Percentiles rank a stretch among this genome's conserved stretches.
Conservation (phyloP, 352 stramenopile species). For the Globisporangium abappressorium region DNA sequence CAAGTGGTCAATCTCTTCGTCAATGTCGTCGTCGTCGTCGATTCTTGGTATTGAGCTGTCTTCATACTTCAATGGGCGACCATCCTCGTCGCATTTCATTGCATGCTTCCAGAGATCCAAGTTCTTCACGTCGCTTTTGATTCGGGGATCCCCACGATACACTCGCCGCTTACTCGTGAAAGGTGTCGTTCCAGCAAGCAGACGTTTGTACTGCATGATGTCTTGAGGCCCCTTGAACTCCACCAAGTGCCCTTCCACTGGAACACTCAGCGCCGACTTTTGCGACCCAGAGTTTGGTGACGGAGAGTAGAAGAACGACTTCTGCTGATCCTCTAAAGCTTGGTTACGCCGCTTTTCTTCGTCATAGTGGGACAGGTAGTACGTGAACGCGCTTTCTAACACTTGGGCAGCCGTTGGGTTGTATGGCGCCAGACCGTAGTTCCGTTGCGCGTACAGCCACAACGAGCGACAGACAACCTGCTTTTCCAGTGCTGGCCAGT, state of each 20-base stretch:
- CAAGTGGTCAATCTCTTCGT: slow-evolving; percentile 80
- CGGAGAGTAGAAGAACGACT: slow-evolving; percentile 45
- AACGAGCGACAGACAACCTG: slow-evolving; percentile 63
- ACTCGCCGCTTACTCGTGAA: slow-evolving; percentile 81
- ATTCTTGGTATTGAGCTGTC: slow-evolving; percentile 18
- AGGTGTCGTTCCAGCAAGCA: slow-evolving; percentile 69
- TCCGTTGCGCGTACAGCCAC: slow-evolving; percentile 83
- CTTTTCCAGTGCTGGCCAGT: slow-evolving; percentile 71
- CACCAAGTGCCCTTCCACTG: slow-evolving; percentile 75
- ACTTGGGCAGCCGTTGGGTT: slow-evolving; percentile 41
- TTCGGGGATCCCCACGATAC: slow-evolving; percentile 73
- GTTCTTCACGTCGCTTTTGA: slow-evolving; percentile 47
- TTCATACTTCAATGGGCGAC: background rate
- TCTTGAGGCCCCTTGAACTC: slow-evolving; percentile 77
- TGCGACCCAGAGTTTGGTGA: slow-evolving; percentile 19
- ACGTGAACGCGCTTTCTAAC: slow-evolving; percentile 65
- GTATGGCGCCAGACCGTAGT: slow-evolving; percentile 81
- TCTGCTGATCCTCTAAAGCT: slow-evolving; percentile 41
- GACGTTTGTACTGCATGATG: slow-evolving; percentile 80
- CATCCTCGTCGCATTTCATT: slow-evolving; percentile 34
- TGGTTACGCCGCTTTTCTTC: slow-evolving; percentile 58
- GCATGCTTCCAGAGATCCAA: slow-evolving; percentile 61
- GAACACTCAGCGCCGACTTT: slow-evolving; percentile 64
- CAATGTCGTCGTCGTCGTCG: slow-evolving; percentile 70
- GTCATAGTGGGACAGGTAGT: slow-evolving; percentile 70